Conservation (phyloP, 371 early-diverging fungal genomes). For the Blakeslea trispora region DNA sequence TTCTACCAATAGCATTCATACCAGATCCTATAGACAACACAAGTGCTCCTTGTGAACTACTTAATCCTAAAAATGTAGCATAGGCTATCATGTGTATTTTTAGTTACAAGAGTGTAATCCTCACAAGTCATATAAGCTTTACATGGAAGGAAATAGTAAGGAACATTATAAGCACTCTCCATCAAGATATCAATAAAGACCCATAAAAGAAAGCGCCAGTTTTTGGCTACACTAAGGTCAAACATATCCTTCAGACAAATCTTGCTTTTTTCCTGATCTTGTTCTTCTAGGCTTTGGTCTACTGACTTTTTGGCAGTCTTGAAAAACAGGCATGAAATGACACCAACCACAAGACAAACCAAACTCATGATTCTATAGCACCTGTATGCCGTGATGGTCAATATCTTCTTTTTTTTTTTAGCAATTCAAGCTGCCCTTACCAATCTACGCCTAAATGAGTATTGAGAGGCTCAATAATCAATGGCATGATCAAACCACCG, state of each 20-base stretch:
- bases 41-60: constrained; percentile 27
- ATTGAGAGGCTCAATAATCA: constrained; percentile 61
- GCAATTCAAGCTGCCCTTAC: no score
- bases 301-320: constrained; percentile 3
- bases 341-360: constrained; percentile 17
- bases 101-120: no score
- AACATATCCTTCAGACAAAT: constrained; percentile 27
- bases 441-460: constrained; percentile 54
- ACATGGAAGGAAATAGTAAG: constrained; percentile 59
- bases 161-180: constrained; percentile 53
- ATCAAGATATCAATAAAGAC: constrained; percentile 36
- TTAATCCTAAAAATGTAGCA: constrained; percentile 26
- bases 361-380: constrained; percentile 25
- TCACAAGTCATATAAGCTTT: no score
- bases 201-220: constrained; percentile 46
- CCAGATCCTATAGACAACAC: constrained; percentile 26
- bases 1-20: constrained; percentile 24
- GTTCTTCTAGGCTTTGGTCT: neutral
- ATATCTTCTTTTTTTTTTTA: neutral
- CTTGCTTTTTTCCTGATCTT: neutral
- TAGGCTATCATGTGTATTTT: constrained; percentile 17
- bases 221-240: constrained; percentile 44
- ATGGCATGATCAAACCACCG: constrained; percentile 72
- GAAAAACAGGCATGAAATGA: constrained; percentile 18
- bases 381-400: constrained; percentile 2